Evolutionary conservation across 768 basidiomycete genomes (phyloP).

Genomic region (Termitomyces heimii): DNA sequence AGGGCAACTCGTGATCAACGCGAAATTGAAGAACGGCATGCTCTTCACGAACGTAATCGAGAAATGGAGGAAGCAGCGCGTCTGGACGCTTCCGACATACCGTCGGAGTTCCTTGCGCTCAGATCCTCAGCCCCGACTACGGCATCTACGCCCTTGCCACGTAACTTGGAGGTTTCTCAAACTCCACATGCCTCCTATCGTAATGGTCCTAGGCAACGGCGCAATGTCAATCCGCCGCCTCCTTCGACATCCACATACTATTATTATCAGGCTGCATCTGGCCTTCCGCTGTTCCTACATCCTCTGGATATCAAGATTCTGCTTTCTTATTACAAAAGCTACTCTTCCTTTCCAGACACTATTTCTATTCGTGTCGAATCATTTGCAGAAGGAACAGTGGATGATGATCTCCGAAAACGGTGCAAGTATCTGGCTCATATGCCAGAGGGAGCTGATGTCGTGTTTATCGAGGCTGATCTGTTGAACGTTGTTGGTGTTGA

Average conservation of each 20-base stretch:
- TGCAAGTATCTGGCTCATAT: slow-evolving; percentile 95
- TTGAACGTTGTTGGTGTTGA: slow-evolving; percentile 69
- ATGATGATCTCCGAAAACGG: slow-evolving; percentile 89
- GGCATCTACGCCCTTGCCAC: slow-evolving; percentile 8
- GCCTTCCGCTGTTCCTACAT: slow-evolving; percentile 87
- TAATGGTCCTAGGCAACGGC: slow-evolving; percentile 52
- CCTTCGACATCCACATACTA: slow-evolving; percentile 89
- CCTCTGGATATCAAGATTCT: slow-evolving; percentile 95
- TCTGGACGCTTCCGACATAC: slow-evolving; percentile 30
- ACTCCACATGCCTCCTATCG: slow-evolving; percentile 23
- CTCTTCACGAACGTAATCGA: slow-evolving; percentile 21
- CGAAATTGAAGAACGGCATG: slow-evolving; percentile 44
- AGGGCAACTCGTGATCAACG: slow-evolving; percentile 52
- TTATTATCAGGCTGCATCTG: slow-evolving; percentile 93
- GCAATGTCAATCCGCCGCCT: slow-evolving; percentile 82
- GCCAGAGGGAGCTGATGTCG: slow-evolving; percentile 87
- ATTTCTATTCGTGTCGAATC: slow-evolving; percentile 81
- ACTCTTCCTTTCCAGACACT: slow-evolving; percentile 77
- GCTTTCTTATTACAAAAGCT: slow-evolving; percentile 74
- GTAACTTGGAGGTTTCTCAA: not conserved
- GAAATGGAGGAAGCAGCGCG: slow-evolving; percentile 20
- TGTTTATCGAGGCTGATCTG: slow-evolving; percentile 89
- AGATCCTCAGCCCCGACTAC: slow-evolving; percentile 20
- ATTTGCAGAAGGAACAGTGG: slow-evolving; percentile 70
- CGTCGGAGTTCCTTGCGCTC: slow-evolving; percentile 52